Evolutionary conservation across 2,329 filamentous ascomycete species (phyloP), one percentile per base, ranked within the genome.

Genomic region (Fusarium sp.): DNA sequence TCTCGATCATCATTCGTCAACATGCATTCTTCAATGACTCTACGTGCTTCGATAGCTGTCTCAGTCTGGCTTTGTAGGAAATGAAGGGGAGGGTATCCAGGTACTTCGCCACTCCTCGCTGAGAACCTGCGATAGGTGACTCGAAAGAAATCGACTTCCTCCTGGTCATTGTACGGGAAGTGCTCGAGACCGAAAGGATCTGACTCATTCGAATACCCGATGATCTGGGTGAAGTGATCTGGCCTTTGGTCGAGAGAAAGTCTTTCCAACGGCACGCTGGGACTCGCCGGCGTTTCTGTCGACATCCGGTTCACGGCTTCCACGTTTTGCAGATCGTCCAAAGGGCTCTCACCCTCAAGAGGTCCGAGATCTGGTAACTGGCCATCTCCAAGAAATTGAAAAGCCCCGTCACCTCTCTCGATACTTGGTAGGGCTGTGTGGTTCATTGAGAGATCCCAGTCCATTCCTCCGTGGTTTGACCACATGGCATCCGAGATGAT

Each of bases 131-230:
- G 71, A 54, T 77, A 77, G 2, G 72, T 72, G 30, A 77, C 75
- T 18, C 64, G 60, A 66, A 74, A 77, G 71, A 82, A 82, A 23
- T 57, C 52, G 13, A 57, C 52, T 4, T 57, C 52, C 8, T 83
- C 81, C 3, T 68, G 63, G 16, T 75, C 57, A 64, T 70, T 48
- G 67, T 76, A 66, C 1, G 63, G 63, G 20, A 58, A 66, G 25
- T 48, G 39, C 18, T 66, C 27, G 5, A 66, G 63, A 8, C 20
- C 30, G 14, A 66, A 66, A 14, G 63, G 54, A 30, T 66, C 63
- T 7, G 52, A 66, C 32, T 66, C 52, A 14, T 66, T 66, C 1
- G 63, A 66, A 43, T 59, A 66, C 11, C 63, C 63, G 1, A 66
- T 34, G 23, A 58, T 20, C 25, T 45, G 37, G 13, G 63, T 45